A percentile compares a stretch with the other conserved stretches of the same genome.
Conservation (phyloP, 1,284 basidiomycete genomes). For the Farysia itapuensis region DNA sequence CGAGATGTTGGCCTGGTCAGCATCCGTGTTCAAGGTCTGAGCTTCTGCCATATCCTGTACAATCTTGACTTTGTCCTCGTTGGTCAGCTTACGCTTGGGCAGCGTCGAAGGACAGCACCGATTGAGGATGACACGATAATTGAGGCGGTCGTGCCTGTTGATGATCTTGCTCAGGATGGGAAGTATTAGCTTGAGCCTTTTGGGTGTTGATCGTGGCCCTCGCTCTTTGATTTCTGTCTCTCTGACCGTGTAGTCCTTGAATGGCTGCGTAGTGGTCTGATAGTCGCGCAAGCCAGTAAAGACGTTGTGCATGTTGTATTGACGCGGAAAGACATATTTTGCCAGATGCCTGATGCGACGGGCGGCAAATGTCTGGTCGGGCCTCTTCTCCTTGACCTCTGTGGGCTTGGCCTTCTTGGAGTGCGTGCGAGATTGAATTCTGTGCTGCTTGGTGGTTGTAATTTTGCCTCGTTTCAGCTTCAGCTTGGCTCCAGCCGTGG, state of each 20-base stretch:
- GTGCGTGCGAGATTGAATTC: constrained; percentile 53
- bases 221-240: constrained; percentile 70
- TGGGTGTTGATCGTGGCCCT: constrained; percentile 68
- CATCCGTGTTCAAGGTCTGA: neutral
- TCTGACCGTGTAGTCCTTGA: constrained; percentile 68
- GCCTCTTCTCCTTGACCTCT: constrained; percentile 3
- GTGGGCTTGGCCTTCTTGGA: constrained; percentile 5
- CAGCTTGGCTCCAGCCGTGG: neutral
- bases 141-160: constrained; percentile 71
- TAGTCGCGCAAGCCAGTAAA: constrained; percentile 61
- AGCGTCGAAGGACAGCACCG: constrained; percentile 75
- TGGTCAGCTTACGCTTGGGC: constrained; percentile 27
- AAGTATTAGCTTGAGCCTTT: constrained; percentile 68
- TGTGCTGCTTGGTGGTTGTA: constrained; percentile 7
- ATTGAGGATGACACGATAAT: constrained; percentile 71
- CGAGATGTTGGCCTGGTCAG: neutral
- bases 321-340: constrained; percentile 80
- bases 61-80: constrained; percentile 68
- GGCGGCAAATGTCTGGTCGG: constrained; percentile 29
- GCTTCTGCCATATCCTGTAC: constrained; percentile 65
- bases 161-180: constrained; percentile 69
- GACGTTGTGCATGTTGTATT: constrained; percentile 70
- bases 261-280: constrained; percentile 49
- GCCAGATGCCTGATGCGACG: constrained; percentile 67
- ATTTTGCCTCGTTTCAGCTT: neutral